Evolutionary conservation across 208 protist species (phyloP), one percentile per base, ranked within the genome.

Genomic region (Borovskyia barvae): DNA sequence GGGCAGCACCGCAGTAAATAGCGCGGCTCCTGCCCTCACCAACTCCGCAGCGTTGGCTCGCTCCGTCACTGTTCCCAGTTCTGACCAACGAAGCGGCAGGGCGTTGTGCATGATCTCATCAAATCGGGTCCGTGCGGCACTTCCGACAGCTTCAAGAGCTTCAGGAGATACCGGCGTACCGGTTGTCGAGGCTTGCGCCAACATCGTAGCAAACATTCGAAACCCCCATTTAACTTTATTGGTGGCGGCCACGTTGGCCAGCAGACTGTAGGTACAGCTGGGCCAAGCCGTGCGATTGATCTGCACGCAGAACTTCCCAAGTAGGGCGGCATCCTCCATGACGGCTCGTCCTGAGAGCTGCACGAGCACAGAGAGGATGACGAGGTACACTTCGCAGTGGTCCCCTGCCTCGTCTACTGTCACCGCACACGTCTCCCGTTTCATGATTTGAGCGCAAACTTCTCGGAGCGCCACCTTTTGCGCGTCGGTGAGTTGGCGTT

Each of bases 71-170:
- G 45, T 2, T n/a, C 24, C 26, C 26, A 92, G 47, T 54, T 92
- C 85, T 26, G 39, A 33, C 79, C 72, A 77, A 30, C 54, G 46
- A 11, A 92, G 47, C 43, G 85, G 85, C 35, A 92, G 66, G 33
- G 85, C 85, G 30, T 79, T 60, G 20, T 51, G 66, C 7, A 85
- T 14, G 4, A 67, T 37, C 17, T 56, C 29, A 6, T 46, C n/a
- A 0, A 77, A 40, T 2, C 66, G 11, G 9, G 8, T 26, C 24
- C 30, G 48, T 14, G 22, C 32, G 47, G 41, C 56, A 14, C 43
- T 29, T 55, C 56, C 53, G 3, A 39, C 2, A 17, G 29, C 4
- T 15, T 22, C 1, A 19, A 35, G 33, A 0, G 30, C 56, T 24
- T 32, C 26, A 9, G 22, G 29, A 17, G 37, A 19, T 5, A 5